Base-by-base conservation (phyloP, 306 rosid genomes). In the Arachis hypogaea region DNA sequence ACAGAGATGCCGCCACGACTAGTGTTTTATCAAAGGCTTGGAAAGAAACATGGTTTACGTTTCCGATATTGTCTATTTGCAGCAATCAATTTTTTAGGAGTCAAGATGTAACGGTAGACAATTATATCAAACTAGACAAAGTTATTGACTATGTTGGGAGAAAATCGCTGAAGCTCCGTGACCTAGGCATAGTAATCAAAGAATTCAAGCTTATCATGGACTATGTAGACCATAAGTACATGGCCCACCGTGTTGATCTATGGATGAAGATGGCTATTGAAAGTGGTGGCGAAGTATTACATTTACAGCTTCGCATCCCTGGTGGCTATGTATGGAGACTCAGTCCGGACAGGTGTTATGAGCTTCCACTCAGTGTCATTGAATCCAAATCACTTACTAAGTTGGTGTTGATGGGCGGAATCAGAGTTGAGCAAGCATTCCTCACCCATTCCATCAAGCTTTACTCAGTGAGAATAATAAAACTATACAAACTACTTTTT, bases 1-100 rank as follows among this genome's bases (percentile, higher is more conserved):
- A 52, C n/a, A 68, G 68, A 52, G 74, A 77, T 58, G 78, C 76
- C 11, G 69, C 44, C 45, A 76, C 75, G 72, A 76, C 84, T 28
- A 77, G 77, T 69, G 51, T 80, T 69, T 77, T 84, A 59, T 73
- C 85, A 38, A 73, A 68, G 69, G 57, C 28, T 1, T 80, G 85
- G 84, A 61, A 28, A 7, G 75, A 77, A 4, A 59, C 71, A 29
- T 73, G 80, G 80, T 9, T 8, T 40, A 79, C 78, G 3, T 84
- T 58, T 73, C 80, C 87, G 44, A 51, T 58, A 5, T 44, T 83
- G 60, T 66, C 45, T 11, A 56, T 83, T 14, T 71, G 29, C 57
- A 52, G 54, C 22, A 2, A 2, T 0, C 4, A 11, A 7, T 2
- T 42, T 5, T 0, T 49, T 36, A 74, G 78, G 45, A n/a, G 11